Percentiles rank a stretch among this genome's conserved stretches.
Conservation (phyloP, 176 grass and related monocot species). For the Carex scoparia region DNA sequence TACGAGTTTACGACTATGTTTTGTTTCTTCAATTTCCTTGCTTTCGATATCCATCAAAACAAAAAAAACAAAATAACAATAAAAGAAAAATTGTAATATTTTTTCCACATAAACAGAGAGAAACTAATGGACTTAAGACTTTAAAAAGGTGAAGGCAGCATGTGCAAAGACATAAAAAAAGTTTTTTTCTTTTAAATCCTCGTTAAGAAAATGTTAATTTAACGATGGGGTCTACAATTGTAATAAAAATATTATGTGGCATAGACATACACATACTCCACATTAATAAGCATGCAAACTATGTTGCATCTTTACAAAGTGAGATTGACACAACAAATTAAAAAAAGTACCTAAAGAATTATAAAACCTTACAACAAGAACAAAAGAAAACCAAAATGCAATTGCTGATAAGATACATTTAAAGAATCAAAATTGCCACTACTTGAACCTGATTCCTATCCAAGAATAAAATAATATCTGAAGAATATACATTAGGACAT, state of each 20-base stretch:
- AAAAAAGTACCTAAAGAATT: neutral
- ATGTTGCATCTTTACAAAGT: neutral
- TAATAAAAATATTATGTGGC: neutral
- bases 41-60: no score
- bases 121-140: neutral
- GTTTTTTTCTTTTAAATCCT: neutral
- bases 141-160: neutral
- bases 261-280: neutral
- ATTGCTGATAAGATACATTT: neutral
- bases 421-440: slow-evolving; percentile 25
- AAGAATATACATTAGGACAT: slow-evolving; percentile 22
- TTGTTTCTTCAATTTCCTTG: no score
- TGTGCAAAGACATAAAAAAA: neutral
- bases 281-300: neutral
- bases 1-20: no score
- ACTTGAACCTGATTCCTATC: slow-evolving; percentile 6
- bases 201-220: neutral
- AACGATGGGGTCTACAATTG: neutral
- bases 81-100: no score
- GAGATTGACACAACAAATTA: neutral
- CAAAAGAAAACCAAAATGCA: neutral
- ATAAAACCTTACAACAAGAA: slow-evolving; percentile 9
- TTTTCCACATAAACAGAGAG: no score
- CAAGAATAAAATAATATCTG: slow-evolving; percentile 16
- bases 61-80: no score